phyloP scores from a whole-genome alignment of 768 basidiomycete species.

The Mycena venus region DNA sequence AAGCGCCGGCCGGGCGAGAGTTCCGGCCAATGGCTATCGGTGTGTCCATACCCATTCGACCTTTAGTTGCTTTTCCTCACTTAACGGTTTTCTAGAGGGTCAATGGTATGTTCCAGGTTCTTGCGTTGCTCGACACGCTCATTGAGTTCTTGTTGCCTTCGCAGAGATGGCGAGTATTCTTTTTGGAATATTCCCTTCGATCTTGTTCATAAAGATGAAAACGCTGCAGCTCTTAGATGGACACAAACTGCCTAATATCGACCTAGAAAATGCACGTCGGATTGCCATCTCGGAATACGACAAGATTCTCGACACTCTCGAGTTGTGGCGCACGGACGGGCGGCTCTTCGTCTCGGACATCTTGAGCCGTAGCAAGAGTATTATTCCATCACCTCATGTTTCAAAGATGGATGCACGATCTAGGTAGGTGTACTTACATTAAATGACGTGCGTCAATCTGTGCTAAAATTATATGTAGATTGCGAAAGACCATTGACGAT shows the following conservation, averaged over 20 bases:
- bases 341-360: conserved; percentile 19
- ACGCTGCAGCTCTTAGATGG: conserved; percentile 25
- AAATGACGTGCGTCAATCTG: not conserved
- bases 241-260: conserved; percentile 27
- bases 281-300: conserved; percentile 28
- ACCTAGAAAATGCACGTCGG: conserved; percentile 13
- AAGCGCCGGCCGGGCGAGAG: conserved; percentile 27
- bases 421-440: not conserved
- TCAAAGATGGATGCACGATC: not conserved
- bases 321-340: conserved; percentile 16
- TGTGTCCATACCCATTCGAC: not conserved
- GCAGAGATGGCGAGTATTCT: not conserved
- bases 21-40: conserved; percentile 24
- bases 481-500: conserved; percentile 2
- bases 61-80: not conserved
- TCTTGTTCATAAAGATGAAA: not conserved
- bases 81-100: conserved; percentile 2
- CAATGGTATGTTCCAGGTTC: conserved; percentile 21
- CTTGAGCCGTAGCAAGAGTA: conserved; percentile 20
- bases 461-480: not conserved
- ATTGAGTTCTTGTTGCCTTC: not conserved
- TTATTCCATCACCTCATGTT: conserved; percentile 9
- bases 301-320: conserved; percentile 17
- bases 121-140: too few relatives aligned
- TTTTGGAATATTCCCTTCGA: not conserved